These are phyloP conservation scores for Neofusicoccum ribis DNA, from an alignment of 2,329 filamentous ascomycete genomes.

Conservation along the genomic window DNA sequence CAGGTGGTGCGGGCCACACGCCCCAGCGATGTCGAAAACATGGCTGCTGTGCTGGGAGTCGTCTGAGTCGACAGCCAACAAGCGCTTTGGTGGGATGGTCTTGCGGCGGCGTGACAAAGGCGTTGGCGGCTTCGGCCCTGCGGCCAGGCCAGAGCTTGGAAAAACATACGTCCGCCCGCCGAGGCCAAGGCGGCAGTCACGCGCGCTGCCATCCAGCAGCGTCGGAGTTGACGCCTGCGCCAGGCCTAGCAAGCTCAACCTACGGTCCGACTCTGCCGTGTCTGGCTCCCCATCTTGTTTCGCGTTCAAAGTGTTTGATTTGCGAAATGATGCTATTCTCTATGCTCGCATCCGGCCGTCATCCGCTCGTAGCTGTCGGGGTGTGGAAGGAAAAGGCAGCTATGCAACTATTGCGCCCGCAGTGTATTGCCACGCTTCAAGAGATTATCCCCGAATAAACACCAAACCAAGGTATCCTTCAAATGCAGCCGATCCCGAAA, in stretches of 20 bases:
- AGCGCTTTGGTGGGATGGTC: conserved; percentile 4
- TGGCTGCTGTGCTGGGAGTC: conserved; percentile 26
- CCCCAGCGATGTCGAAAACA: conserved; percentile 42
- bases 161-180: not conserved
- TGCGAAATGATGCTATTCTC: not conserved
- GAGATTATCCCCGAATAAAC: conserved; percentile 4
- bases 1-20: conserved; percentile 38
- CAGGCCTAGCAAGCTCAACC: not conserved
- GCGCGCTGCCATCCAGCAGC: not conserved
- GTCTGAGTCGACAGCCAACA: conserved; percentile 14
- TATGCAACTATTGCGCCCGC: conserved; percentile 17
- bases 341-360: conserved; percentile 9
- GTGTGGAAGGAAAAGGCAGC: conserved; percentile 12
- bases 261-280: not conserved
- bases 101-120: conserved; percentile 14
- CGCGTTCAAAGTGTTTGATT: not conserved
- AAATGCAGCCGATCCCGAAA: conserved; percentile 15
- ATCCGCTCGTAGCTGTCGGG: conserved; percentile 7
- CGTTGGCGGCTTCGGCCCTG: not conserved
- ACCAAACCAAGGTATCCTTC: conserved; percentile 21
- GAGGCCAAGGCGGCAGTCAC: not conserved
- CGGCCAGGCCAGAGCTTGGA: not conserved
- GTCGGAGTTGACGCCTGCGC: not conserved
- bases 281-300: not conserved
- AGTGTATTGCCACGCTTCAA: conserved; percentile 5